A percentile compares a stretch with the other conserved stretches of the same genome.
phyloP scores from a whole-genome alignment of 2,329 filamentous ascomycete genomes.

The Calonectria hawksworthii region DNA sequence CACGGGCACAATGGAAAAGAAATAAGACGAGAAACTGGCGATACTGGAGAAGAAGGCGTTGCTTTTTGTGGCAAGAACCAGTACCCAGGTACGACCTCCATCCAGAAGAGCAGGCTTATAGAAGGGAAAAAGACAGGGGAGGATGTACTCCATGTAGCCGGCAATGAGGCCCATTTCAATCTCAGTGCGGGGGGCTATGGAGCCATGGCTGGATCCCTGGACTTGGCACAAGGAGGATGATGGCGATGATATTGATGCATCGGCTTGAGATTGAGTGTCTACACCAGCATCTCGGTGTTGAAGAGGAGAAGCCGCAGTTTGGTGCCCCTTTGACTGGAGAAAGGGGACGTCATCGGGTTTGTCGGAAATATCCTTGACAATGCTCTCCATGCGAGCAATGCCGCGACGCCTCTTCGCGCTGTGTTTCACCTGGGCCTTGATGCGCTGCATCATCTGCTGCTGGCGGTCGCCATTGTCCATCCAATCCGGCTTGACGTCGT shows the following conservation, averaged over 20 bases:
- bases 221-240: background rate
- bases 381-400: conserved; percentile 36
- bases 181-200: background rate
- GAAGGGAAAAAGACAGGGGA: conserved; percentile 69
- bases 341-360: background rate
- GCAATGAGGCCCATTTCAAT: conserved; percentile 24
- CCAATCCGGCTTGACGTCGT: conserved; percentile 60
- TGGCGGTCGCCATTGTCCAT: conserved; percentile 55
- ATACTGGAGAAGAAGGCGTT: conserved; percentile 64
- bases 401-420: conserved; percentile 49
- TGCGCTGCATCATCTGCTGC: conserved; percentile 36
- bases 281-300: background rate
- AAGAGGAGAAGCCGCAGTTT: background rate
- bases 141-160: conserved; percentile 51
- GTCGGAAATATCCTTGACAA: conserved; percentile 11
- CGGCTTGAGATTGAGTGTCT: background rate
- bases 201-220: background rate
- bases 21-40: conserved; percentile 49
- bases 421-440: conserved; percentile 43
- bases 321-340: background rate
- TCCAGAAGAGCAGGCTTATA: conserved; percentile 64
- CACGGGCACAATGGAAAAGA: conserved; percentile 12
- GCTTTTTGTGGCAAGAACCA: conserved; percentile 65
- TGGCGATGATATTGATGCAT: background rate
- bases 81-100: conserved; percentile 67